Base-by-base conservation (phyloP, 345 rosid species). In the Citrus trifoliata region DNA sequence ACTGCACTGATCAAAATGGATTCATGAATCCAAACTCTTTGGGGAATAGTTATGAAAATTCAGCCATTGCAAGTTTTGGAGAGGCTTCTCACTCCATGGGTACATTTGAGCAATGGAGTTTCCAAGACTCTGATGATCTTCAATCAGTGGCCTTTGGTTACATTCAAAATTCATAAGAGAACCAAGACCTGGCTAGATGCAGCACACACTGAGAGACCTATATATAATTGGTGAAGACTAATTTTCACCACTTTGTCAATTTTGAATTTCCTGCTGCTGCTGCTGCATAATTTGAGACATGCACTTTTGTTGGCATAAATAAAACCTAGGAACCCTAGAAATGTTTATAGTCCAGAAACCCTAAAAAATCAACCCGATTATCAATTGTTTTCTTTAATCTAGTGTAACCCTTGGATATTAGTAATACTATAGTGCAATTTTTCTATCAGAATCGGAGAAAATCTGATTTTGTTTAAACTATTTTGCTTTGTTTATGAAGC, bases 51-150 rank as follows among this genome's bases (percentile, higher is more conserved):
- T 82, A 85, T 63, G 90, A 90, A 73, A 86, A 74, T 77, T 87
- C 90, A 14, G 69, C 51, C 61, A 80, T 76, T 33, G 79, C 86
- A 61, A 86, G 87, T 82, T 87, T 87, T 38, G 98, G 88, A 67
- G 97, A 88, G 78, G 88, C 88, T 75, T 82, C 89, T 37, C 83
- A 83, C 22, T 77, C 83, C 16, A 80, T 85, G 83, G 83, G 91
- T 63, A 73, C 87, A 21, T 33, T 83, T 64, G 88, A 90, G 80
- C 90, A 87, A 77, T 86, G 90, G 93, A 68, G 75, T 80, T 92
- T 88, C 79, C 93, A 85, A 76, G 95, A 90, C n/a, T 73, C 81
- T 16, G 90, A 91, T 32, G 98, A 91, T 46, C 93, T 92, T 79
- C 90, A 89, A 28, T 86, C 95, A 1, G 86, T 82, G 66, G 89